Evolutionary conservation across 2,329 filamentous ascomycete genomes (phyloP).

Genomic region (Neofusicoccum ribis): DNA sequence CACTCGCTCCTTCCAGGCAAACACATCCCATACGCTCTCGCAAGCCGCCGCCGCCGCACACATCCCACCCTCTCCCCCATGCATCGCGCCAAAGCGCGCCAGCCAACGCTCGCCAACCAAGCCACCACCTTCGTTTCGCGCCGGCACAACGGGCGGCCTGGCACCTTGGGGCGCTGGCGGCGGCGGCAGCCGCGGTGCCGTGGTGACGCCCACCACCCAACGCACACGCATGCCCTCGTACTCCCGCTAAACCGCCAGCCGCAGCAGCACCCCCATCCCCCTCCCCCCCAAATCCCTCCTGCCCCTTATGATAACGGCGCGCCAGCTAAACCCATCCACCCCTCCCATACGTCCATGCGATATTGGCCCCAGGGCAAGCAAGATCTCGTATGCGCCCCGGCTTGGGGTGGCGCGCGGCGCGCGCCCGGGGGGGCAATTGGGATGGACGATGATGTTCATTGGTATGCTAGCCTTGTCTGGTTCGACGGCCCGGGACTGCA

Average conservation of each 20-base stretch:
- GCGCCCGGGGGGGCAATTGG: neutral
- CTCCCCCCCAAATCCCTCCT: neutral
- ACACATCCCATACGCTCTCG: neutral
- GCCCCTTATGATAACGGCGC: neutral
- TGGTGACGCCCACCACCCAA: neutral
- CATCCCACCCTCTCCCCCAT: neutral
- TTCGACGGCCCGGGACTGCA: no score
- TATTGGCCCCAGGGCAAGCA: neutral
- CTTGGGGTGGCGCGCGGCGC: no score
- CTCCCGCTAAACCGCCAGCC: neutral
- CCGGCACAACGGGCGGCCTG: no score
- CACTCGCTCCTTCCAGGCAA: neutral
- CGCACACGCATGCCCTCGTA: neutral
- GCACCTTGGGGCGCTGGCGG: neutral
- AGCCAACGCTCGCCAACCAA: neutral
- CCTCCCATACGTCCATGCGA: neutral
- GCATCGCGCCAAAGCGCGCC: conserved; percentile 1
- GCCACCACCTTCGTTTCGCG: neutral
- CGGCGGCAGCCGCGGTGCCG: neutral
- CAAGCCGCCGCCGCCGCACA: neutral
- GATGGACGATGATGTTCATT: neutral
- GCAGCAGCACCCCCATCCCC: neutral
- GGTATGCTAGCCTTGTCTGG: neutral
- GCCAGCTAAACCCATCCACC: neutral
- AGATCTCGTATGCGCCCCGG: no score